Evolutionary conservation across 345 rosid genomes (phyloP).

Genomic region (Nephelium lappaceum): DNA sequence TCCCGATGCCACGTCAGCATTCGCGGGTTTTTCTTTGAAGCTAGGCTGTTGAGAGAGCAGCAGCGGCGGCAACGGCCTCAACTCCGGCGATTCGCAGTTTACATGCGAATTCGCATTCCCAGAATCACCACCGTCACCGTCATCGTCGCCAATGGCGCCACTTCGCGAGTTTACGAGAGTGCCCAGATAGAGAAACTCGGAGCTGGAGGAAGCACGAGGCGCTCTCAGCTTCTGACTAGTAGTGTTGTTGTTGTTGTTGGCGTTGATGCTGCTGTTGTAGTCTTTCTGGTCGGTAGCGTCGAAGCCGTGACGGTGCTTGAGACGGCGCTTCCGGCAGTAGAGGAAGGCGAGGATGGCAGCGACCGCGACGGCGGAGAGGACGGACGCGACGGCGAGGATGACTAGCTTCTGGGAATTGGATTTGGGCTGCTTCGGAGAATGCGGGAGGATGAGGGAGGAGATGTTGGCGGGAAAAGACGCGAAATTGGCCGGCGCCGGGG

Average conservation of each 20-base stretch:
- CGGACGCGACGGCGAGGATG: constrained; percentile 52
- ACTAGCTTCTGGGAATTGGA: constrained; percentile 50
- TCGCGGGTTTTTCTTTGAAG: constrained; percentile 40
- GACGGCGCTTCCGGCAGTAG: constrained; percentile 52
- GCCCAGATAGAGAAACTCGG: constrained; percentile 91
- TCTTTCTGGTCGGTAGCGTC: constrained; percentile 46
- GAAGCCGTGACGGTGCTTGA: not conserved
- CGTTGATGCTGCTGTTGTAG: constrained; percentile 34
- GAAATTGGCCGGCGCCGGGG: constrained; percentile 63
- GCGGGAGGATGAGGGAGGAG: constrained; percentile 82
- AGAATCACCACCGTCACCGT: not conserved
- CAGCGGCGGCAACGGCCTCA: constrained; percentile 90
- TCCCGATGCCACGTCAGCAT: constrained; percentile 45
- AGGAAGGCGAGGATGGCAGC: constrained; percentile 37
- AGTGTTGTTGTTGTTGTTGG: constrained; percentile 2
- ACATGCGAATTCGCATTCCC: constrained; percentile 1
- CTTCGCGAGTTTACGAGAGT: constrained; percentile 55
- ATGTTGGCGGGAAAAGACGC: constrained; percentile 95
- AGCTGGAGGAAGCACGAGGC: constrained; percentile 47
- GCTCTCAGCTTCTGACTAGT: constrained; percentile 42
- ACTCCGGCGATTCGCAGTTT: constrained; percentile 70
- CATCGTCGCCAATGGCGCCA: constrained; percentile 34
- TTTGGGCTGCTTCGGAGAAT: constrained; percentile 46
- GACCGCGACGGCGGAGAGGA: constrained; percentile 46
- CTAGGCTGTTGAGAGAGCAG: constrained; percentile 61